Percentiles rank a stretch among this genome's conserved stretches.
phyloP scores from a whole-genome alignment of 1,139 yeast genomes.

The Maudiozyma humilis region DNA sequence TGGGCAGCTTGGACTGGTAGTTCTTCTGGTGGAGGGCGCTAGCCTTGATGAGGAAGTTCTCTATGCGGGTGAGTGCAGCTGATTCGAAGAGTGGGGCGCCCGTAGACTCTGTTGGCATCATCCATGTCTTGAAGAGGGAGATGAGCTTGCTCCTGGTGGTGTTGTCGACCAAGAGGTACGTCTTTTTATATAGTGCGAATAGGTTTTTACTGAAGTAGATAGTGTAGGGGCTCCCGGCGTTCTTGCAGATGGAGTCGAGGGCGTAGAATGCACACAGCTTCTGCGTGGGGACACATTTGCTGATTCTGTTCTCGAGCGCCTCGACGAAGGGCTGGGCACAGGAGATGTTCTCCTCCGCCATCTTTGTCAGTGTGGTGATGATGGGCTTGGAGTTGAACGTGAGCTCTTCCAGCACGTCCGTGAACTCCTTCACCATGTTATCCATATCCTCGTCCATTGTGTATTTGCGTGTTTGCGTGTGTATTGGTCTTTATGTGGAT shows the following conservation, averaged over 20 bases:
- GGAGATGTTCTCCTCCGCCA: conserved; percentile 76
- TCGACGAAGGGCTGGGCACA: conserved; percentile 71
- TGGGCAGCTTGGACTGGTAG: conserved; percentile 25
- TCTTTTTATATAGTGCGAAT: conserved; percentile 51
- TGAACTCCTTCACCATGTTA: conserved; percentile 24
- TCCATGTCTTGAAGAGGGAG: conserved; percentile 84
- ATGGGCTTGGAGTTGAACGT: conserved; percentile 88
- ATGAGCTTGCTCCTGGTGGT: conserved; percentile 63
- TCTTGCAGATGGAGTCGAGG: conserved; percentile 88
- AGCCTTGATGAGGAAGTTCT: conserved; percentile 57
- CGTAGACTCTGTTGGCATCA: conserved; percentile 47
- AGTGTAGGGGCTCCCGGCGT: conserved; percentile 83
- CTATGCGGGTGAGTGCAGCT: conserved; percentile 65
- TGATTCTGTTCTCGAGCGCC: conserved; percentile 59
- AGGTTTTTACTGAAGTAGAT: conserved; percentile 46
- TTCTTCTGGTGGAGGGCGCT: conserved; percentile 36
- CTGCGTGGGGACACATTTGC: conserved; percentile 67
- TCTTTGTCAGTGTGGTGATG: conserved; percentile 73
- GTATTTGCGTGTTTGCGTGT: no score
- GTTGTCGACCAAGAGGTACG: conserved; percentile 72
- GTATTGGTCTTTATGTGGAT: no score
- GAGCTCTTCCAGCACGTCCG: conserved; percentile 47
- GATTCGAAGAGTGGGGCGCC: conserved; percentile 58
- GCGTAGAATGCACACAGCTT: conserved; percentile 78
- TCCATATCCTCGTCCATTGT: conserved; percentile 24